Evolutionary conservation across 371 early-diverging fungal genomes (phyloP), one percentile per base, ranked within the genome.

Genomic region (Lichtheimia ramosa): DNA sequence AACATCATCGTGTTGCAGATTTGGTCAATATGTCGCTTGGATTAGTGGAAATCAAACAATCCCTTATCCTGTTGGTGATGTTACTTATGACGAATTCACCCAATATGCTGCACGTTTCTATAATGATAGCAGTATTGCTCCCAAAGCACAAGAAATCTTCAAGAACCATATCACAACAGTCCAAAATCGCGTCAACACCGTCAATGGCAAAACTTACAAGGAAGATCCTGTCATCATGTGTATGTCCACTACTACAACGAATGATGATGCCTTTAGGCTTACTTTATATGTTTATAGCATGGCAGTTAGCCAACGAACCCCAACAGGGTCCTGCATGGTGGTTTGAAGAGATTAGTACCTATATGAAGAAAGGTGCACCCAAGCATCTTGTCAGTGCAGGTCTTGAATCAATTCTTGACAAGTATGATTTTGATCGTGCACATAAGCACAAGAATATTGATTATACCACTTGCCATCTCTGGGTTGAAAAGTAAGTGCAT

Each of bases 1-100:
- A 24, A 12, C 68, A 79, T 28, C 28, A 34, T 34, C 2, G 10
- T 8, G 10, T 34, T 34, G 8, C 10, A 34, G 34, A 14, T 85
- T 85, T 56, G 54, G 72, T 2, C 86, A 85, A 67, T 85, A 83
- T 61, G 79, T 85, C 18, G 69, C 69, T 52, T 85, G 86, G 85
- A 62, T 69, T 4, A 71, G 69, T 18, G 56, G 68, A 2, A 64
- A 64, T 18, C 54, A 77, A 40, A 49, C 59, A 2, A 73, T 79
- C 56, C 82, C 84, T 50, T 84, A 82, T 62, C 85, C 85, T 21
- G 48, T 53, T 8, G 56, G 62, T 28, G 51, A 49, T 15, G 59
- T 60, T 28, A 52, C 56, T 7, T 69, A 58, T 27, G 68, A 65
- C 34, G 49, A 43, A 13, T 78, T 72, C 55, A 61, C 56, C 49